Base-by-base conservation (phyloP, 2,329 filamentous ascomycete species). In the Colletotrichum abscissum region DNA sequence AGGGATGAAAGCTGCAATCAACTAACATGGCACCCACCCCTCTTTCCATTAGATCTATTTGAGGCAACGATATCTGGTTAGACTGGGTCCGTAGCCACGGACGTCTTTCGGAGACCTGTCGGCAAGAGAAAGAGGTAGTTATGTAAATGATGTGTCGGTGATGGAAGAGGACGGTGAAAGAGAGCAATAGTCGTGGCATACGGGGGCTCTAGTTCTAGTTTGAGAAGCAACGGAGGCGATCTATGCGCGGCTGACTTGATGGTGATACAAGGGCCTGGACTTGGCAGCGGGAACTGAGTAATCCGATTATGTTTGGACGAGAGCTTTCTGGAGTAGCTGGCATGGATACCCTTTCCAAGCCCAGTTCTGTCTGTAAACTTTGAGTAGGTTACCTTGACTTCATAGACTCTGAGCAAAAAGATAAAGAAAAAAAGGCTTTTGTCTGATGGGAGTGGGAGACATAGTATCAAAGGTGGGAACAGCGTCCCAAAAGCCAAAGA, bases 41-140 rank as follows among this genome's bases (percentile, higher is more conserved):
- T 42, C 55, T 38, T 16, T 63, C 42, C 22, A 54, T 19, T 55
- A 42, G 55, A 65, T 65, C 46, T 65, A 38, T 56, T 70, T 26
- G 22, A 59, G 35, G 55, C 16, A 52, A 5, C 22, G 46, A 55
- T 30, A 70, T 63, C 46, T 26, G 46, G 24, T 16, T 54, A 63
- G 24, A 22, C 42, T 19, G 52, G 24, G 6, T 28, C 56, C 24
- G 1, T 58, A 9, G 26, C 16, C 26, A 70, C 70, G 67, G 67
- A 35, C 60, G 24, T 73, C 55, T 9, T 19, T 73, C 70, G 70
- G 70, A 57, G 67, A 73, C 67, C 70, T 73, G 70, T 70, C 70
- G 70, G 67, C n/a, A 73, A 70, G 55, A 66, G 22, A 24, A 57
- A 33, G 19, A 9, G n/a, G 28, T 28, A 56, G 28, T 28, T 26